Base-by-base conservation (phyloP, 352 stramenopile genomes). In the Phytophthora tentaculata region DNA sequence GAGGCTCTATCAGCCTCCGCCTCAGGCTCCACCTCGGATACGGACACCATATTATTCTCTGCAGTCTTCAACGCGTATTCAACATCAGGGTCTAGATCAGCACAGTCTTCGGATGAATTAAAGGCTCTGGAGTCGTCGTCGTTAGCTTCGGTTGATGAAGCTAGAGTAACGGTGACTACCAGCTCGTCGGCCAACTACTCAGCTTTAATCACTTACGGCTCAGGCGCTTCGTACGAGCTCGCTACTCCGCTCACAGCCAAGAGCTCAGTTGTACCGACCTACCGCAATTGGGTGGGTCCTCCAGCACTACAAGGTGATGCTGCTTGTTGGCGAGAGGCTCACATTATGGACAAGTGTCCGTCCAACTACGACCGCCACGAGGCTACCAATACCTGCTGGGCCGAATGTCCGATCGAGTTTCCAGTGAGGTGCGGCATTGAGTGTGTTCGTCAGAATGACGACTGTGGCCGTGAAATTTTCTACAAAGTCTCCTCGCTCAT, bases 301-400 rank as follows among this genome's bases (percentile, higher is more conserved):
- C 71, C 29, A 16, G 26, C 12, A 50, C 29, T 49, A 3, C 20
- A 53, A 20, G 45, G 44, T 39, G 61, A 67, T 29, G 44, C 12
- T 4, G 67, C 67, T 12, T 71, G 67, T 20, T 71, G 49, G 39
- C 61, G 61, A 19, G 56, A 71, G 57, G 72, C 70, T 13, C 69
- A 82, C 41, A 47, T 77, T n/a, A 69, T 71, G 48, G 70, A 69
- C 39, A 63, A 55, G 17, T 84, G 77, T 39, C 70, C 73, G 5
- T 32, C 57, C 0, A 71, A 75, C 26, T 88, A 78, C 65, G 56
- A 75, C 26, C 58, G 57, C 17, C 64, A 82, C 43, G 71, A 81
- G 4, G 67, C 65, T 0, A 76, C 76, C 29, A 80, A 72, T 20
- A 85, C 79, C 12, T 88, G 79, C 71, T 88, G 79, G 79, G 69